Base-by-base conservation (phyloP, 1,139 yeast species). In the Sugiyamaella paludigena region DNA sequence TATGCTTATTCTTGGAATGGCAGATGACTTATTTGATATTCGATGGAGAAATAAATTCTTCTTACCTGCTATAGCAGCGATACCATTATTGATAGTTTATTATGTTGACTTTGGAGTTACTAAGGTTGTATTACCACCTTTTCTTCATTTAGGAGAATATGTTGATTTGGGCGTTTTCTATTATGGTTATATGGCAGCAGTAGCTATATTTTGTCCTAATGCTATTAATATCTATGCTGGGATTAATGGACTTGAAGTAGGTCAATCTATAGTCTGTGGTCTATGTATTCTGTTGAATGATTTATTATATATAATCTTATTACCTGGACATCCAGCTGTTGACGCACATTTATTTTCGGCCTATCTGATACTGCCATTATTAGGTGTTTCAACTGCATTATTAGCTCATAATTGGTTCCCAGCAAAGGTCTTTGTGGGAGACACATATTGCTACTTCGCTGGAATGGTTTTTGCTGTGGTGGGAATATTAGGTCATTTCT, bases 401-500 rank as follows among this genome's bases (percentile, higher is more conserved):
- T 77, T 87, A 56, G 81, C 79, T 59, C 84, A 76, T 72, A 92
- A 92, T 66, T 86, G 92, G 84, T 92, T 76, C 71, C 98, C 98
- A 1, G 89, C 98, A 0, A 71, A 71, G 50, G 98, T 88, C 1
- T 92, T 92, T 71, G 99, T 94, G 3, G 99, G 99, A 24, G 99
- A 92, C 64, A 92, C 98, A 0, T 94, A 86, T 71, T 92, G 99
- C 69, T 92, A 94, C 69, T 89, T 92, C 67, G 88, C 96, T 30
- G 99, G 99, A 2, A 92, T 92, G 98, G 96, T 92, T 0, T 91
- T 92, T 69, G 98, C 98, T 0, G 94, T 91, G 34, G 96, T 88
- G 27, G 98, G 98, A 2, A 94, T 92, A 38, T 77, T 88, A 52
- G 98, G 98, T 1, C 99, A 92, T 70, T 94, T 91, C 66, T 87